Evolutionary conservation across 2,329 filamentous ascomycete species (phyloP), one percentile per base, ranked within the genome.

Genomic region (Fusarium pseudograminearum): DNA sequence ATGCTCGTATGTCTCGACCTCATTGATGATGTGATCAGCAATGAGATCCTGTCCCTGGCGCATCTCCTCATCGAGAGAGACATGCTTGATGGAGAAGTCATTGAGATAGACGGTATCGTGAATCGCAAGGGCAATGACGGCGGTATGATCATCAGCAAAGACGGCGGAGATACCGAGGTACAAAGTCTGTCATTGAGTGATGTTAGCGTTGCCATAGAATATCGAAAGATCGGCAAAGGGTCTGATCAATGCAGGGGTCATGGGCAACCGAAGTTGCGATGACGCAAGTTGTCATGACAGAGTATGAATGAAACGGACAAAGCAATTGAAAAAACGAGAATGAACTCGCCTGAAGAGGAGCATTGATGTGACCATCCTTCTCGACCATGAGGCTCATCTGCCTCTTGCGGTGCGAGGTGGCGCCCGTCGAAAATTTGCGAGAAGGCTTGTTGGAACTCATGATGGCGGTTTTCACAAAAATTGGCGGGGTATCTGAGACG

Each of bases 21-120:
- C 82, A 0, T 75, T 68, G 65, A 93, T 79, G 45, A 94, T 81
- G 67, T 88, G 87, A 56, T 91, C 85, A 20, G 86, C 85, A 34
- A 91, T 84, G 56, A 81, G 78, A 57, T 86, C 83, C 20, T 83
- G 76, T 34, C 79, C 77, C 53, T 78, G 76, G 26, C 77, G 76
- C 55, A 80, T 73, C 22, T 79, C 75, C 45, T 83, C 79, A 11
- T 81, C 79, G 14, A 85, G 76, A 22, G 81, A 75, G 46, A 92
- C 81, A n/a, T 85, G 81, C 69, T 88, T 85, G 69, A 92, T 85
- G 7, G 87, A 86, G 74, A 91, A 94, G 76, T 94, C 91, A 45
- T 93, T 83, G 24, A 91, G 87, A 76, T 94, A 94, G 6, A 90
- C 90, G 8, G 88, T 88, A 75, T 94, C 91, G 67, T 93, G 91